Evolutionary conservation across 2,329 filamentous ascomycete genomes (phyloP).

Genomic region (Penicillium occitanis): DNA sequence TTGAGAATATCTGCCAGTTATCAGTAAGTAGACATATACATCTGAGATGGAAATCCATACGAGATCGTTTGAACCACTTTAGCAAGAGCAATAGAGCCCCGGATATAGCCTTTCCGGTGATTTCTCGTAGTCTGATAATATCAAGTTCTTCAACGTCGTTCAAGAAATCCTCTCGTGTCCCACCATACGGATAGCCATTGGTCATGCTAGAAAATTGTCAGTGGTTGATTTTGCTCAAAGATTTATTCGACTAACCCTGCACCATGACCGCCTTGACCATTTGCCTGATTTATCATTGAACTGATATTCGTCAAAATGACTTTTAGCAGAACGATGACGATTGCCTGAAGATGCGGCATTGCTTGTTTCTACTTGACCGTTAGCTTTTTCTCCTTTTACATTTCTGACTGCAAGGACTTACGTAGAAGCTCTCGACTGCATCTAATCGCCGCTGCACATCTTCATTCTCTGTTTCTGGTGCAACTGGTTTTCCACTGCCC

Average conservation of each 20-base stretch:
- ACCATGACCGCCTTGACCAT: conserved; percentile 46
- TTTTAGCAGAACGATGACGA: conserved; percentile 89
- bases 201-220: conserved; percentile 28
- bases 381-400: not conserved
- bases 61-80: conserved; percentile 95
- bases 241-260: conserved; percentile 39
- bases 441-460: conserved; percentile 59
- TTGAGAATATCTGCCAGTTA: conserved; percentile 73
- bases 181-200: conserved; percentile 28
- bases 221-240: conserved; percentile 18
- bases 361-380: conserved; percentile 59
- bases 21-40: conserved; percentile 23
- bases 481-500: conserved; percentile 21
- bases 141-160: conserved; percentile 72
- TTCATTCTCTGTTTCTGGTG: conserved; percentile 37
- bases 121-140: conserved; percentile 76
- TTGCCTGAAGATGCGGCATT: conserved; percentile 82
- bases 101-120: conserved; percentile 88
- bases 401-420: conserved; percentile 49
- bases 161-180: conserved; percentile 33
- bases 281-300: conserved; percentile 66
- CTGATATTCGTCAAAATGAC: conserved; percentile 85
- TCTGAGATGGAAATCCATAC: conserved; percentile 54
- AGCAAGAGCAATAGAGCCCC: conserved; percentile 81
- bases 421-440: conserved; percentile 80